Evolutionary conservation across 2,329 filamentous ascomycete species (phyloP).

Genomic region (Lasiodiplodia theobromae): DNA sequence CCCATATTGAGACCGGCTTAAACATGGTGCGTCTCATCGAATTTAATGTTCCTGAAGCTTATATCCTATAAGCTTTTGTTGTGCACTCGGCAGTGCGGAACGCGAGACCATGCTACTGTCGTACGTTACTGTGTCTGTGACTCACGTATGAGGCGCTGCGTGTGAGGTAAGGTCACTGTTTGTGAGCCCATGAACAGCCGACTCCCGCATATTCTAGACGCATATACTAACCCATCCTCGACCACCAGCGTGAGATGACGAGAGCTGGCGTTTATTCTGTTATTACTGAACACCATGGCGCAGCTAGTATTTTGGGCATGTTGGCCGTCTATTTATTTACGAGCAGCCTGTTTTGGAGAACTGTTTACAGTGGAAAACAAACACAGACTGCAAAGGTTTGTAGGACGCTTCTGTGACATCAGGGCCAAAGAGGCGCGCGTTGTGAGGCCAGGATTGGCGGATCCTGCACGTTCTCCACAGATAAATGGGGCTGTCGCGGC

Average conservation of each 20-base stretch:
- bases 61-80: background rate
- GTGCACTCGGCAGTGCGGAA: background rate
- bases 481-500: constrained; percentile 17
- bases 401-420: background rate
- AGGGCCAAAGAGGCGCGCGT: background rate
- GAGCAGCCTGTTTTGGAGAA: constrained; percentile 10
- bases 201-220: background rate
- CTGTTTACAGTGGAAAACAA: constrained; percentile 14
- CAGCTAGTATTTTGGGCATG: background rate
- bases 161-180: background rate
- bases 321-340: constrained; percentile 8
- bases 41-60: background rate
- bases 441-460: constrained; percentile 3
- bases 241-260: background rate
- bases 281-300: background rate
- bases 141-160: background rate
- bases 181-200: background rate
- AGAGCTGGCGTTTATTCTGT: background rate
- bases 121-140: background rate
- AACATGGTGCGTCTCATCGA: background rate
- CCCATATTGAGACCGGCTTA: background rate
- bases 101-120: background rate
- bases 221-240: background rate
- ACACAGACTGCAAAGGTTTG: too few species aligned
- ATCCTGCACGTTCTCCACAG: constrained; percentile 17